These are phyloP conservation scores for Aaosphaeria pasadenensis DNA, from an alignment of 2,329 filamentous ascomycete genomes.

Conservation along the genomic window DNA sequence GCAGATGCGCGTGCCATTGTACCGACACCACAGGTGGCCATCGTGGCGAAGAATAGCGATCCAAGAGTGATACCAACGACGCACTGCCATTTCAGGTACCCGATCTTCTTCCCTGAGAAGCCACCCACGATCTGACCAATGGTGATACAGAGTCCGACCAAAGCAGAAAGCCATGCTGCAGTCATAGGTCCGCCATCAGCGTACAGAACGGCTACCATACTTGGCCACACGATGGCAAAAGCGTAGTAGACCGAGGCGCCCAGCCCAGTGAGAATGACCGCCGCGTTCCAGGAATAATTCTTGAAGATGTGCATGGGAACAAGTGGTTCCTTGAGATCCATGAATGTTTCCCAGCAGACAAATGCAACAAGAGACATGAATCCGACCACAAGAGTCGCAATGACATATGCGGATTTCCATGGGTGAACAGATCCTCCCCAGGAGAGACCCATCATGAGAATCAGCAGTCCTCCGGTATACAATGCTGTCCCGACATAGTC, in stretches of 20 bases:
- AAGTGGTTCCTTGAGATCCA: conserved; percentile 32
- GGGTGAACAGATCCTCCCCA: conserved; percentile 31
- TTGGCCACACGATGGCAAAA: conserved; percentile 39
- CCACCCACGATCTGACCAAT: conserved; percentile 12
- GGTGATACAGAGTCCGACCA: conserved; percentile 12
- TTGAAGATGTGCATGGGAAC: conserved; percentile 37
- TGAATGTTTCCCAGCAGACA: conserved; percentile 30
- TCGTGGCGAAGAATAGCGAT: conserved; percentile 25
- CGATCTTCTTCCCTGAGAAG: conserved; percentile 18
- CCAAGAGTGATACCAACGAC: conserved; percentile 24
- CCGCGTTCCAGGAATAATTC: conserved; percentile 31
- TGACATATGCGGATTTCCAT: conserved; percentile 40
- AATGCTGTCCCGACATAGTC: conserved; percentile 11
- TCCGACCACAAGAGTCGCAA: conserved; percentile 39
- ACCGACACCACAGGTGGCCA: conserved; percentile 17
- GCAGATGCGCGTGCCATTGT: conserved; percentile 21
- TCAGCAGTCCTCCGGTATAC: conserved; percentile 11
- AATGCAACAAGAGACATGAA: conserved; percentile 31
- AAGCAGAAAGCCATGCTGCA: conserved; percentile 7
- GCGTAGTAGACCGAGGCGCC: conserved; percentile 41
- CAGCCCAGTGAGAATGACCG: conserved; percentile 30
- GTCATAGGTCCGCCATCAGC: conserved; percentile 12
- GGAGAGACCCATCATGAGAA: conserved; percentile 14
- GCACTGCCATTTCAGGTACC: conserved; percentile 32
- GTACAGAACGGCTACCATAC: conserved; percentile 33